Evolutionary conservation across 1,284 basidiomycete species (phyloP).

Genomic region (Ceratobasidium theobromae): DNA sequence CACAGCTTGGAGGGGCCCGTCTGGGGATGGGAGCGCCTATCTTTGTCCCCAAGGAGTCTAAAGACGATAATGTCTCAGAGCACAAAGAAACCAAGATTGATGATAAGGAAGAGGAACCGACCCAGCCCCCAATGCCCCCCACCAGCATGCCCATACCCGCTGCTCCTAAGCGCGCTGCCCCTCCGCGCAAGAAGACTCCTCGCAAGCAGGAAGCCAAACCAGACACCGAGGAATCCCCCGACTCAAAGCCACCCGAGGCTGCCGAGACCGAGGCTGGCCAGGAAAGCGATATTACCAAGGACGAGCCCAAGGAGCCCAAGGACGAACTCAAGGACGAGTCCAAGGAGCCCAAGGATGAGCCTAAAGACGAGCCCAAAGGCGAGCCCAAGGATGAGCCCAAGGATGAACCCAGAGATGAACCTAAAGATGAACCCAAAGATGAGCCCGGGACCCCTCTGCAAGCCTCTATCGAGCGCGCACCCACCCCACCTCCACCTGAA

Average conservation of each 20-base stretch:
- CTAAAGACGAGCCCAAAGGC: background rate
- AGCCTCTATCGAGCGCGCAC: background rate
- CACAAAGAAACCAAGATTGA: constrained; percentile 32
- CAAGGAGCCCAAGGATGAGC: background rate
- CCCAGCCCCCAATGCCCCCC: constrained; percentile 19
- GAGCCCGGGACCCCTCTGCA: background rate
- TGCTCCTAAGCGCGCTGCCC: constrained; percentile 36
- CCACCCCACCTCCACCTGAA: background rate
- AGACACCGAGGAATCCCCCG: constrained; percentile 6
- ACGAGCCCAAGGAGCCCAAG: background rate
- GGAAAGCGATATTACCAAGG: too few relatives aligned
- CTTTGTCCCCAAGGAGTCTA: constrained; percentile 1
- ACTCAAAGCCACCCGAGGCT: too few relatives aligned
- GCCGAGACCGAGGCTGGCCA: background rate
- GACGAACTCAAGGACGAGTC: background rate
- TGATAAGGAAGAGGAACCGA: constrained; percentile 43
- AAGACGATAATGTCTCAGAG: too few relatives aligned
- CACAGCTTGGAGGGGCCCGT: constrained; percentile 42
- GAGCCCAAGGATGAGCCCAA: background rate
- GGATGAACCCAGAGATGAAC: constrained; percentile 1
- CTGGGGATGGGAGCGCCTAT: constrained; percentile 9
- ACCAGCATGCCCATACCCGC: constrained; percentile 35
- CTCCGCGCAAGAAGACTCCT: constrained; percentile 35
- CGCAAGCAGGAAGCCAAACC: constrained; percentile 20
- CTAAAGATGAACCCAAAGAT: background rate